A percentile compares a stretch with the other conserved stretches of the same genome.
These are phyloP conservation scores for Flaveria robusta DNA, from an alignment of 129 eudicot species.

Conservation along the genomic window DNA sequence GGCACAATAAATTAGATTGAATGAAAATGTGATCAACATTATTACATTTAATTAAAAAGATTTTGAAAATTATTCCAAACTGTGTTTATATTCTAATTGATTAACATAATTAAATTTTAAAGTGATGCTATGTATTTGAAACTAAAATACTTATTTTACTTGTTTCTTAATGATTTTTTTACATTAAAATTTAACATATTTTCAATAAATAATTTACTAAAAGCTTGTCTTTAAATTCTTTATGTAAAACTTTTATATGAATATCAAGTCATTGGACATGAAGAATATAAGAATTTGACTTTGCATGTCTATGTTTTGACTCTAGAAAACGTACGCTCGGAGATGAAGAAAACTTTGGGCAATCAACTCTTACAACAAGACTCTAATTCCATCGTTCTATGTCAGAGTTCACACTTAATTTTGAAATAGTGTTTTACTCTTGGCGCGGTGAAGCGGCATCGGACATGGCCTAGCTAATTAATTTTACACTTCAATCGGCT, in stretches of 20 bases:
- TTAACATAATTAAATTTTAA: too few species aligned
- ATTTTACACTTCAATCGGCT: too few species aligned
- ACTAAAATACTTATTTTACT: not conserved
- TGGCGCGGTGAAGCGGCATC: too few species aligned
- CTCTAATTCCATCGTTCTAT: not conserved
- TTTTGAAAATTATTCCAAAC: too few species aligned
- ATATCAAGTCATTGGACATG: not conserved
- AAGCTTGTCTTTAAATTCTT: not conserved
- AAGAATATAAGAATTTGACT: not conserved
- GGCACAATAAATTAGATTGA: not conserved
- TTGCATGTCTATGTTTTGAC: not conserved
- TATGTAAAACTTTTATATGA: not conserved
- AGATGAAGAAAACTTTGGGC: constrained; percentile 15
- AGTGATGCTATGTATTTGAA: not conserved
- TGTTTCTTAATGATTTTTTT: not conserved
- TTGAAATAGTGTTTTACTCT: not conserved
- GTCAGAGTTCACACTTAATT: constrained; percentile 5
- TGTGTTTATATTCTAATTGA: not conserved
- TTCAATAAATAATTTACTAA: too few species aligned
- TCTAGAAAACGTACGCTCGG: constrained; percentile 1
- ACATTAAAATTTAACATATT: not conserved
- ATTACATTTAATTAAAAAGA: too few species aligned
- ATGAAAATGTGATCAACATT: not conserved
- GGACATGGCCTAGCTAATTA: too few species aligned
- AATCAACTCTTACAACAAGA: not conserved